Evolutionary conservation across 1,284 basidiomycete species (phyloP).

Genomic region (Thecaphora thlaspeos): DNA sequence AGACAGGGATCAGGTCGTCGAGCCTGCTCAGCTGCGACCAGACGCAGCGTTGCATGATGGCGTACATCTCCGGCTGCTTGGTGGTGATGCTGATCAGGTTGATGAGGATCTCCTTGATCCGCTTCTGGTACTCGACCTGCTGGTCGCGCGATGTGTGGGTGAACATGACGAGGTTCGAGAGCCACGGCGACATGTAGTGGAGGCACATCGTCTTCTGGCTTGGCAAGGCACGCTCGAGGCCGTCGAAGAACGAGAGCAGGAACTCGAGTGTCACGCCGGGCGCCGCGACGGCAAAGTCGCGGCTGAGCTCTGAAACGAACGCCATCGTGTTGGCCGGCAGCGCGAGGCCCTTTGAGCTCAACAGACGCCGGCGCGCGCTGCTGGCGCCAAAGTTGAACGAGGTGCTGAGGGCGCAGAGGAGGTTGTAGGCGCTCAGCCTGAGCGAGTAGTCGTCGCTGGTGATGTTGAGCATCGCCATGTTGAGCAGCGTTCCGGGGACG

Average conservation of each 20-base stretch:
- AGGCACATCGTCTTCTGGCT: conserved; percentile 49
- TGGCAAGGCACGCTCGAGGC: conserved; percentile 43
- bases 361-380: conserved; percentile 43
- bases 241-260: conserved; percentile 52
- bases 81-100: conserved; percentile 52
- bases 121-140: conserved; percentile 45
- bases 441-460: conserved; percentile 43
- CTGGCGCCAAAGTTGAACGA: conserved; percentile 54
- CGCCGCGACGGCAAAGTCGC: conserved; percentile 48
- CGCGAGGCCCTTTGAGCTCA: conserved; percentile 45
- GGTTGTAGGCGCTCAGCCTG: conserved; percentile 48
- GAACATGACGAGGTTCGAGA: conserved; percentile 50
- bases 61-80: conserved; percentile 53
- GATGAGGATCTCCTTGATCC: conserved; percentile 52
- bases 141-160: conserved; percentile 47
- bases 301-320: conserved; percentile 50
- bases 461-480: conserved; percentile 56
- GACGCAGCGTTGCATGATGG: conserved; percentile 51
- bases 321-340: conserved; percentile 50
- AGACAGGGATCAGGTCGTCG: conserved; percentile 49
- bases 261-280: conserved; percentile 53
- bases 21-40: conserved; percentile 52
- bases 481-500: conserved; percentile 52
- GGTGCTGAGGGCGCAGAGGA: conserved; percentile 51
- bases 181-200: conserved; percentile 52